Evolutionary conservation across 148 eudicot species (phyloP).

Genomic region (Amaranthus hypochondriacus): DNA sequence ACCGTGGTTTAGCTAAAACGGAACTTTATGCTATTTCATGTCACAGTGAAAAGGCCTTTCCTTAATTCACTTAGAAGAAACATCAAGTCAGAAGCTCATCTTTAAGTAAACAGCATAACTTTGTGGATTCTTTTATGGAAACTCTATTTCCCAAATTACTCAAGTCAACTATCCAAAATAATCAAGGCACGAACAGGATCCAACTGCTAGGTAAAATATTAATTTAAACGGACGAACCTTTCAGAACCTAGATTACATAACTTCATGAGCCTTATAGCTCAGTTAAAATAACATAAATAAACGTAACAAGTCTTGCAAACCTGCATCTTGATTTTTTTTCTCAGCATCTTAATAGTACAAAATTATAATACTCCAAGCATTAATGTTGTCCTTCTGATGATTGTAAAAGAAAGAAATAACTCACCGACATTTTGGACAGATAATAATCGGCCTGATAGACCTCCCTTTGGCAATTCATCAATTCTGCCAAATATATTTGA

Average conservation of each 20-base stretch:
- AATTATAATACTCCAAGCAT: background rate
- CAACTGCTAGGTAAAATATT: background rate
- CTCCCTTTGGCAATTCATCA: conserved; percentile 46
- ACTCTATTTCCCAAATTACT: background rate
- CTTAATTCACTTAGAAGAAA: background rate
- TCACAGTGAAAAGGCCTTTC: background rate
- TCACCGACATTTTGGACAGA: conserved; percentile 39
- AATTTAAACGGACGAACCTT: background rate
- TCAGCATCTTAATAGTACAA: background rate
- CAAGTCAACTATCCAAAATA: background rate
- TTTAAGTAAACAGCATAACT: background rate
- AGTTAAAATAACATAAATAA: background rate
- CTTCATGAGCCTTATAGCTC: background rate
- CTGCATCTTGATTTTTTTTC: background rate
- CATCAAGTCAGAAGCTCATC: background rate
- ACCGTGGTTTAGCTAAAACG: background rate
- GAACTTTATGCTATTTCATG: background rate
- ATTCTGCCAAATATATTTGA: conserved; percentile 30
- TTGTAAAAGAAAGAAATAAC: conserved; percentile 5
- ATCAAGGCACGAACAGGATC: background rate
- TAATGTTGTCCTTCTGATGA: background rate
- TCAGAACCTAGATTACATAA: background rate
- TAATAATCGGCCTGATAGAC: conserved; percentile 46
- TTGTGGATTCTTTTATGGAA: background rate
- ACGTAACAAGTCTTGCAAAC: too few relatives aligned